Conservation (phyloP, 1,139 yeast species). For the Saccharomyces hybrid region DNA sequence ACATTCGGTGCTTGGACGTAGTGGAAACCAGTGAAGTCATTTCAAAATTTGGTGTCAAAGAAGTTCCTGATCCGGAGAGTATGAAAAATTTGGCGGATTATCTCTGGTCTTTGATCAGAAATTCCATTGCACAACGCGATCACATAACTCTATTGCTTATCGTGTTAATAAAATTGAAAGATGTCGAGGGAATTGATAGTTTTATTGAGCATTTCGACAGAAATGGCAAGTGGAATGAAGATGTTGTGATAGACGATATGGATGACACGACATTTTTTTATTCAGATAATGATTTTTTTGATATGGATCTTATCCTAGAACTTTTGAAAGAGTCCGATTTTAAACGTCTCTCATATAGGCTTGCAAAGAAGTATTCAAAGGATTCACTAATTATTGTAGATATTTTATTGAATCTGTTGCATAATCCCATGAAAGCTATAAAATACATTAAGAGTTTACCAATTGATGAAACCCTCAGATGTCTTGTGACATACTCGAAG, state of each 20-base stretch:
- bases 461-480: constrained; percentile 71
- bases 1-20: constrained; percentile 45
- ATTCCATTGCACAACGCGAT: constrained; percentile 54
- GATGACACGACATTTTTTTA: constrained; percentile 30
- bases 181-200: constrained; percentile 46
- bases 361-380: constrained; percentile 59
- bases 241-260: constrained; percentile 25
- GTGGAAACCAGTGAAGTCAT: constrained; percentile 71
- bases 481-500: constrained; percentile 61
- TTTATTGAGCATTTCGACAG: constrained; percentile 47
- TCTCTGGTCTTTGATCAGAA: constrained; percentile 51
- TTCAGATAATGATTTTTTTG: constrained; percentile 38
- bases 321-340: constrained; percentile 76
- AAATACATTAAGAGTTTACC: constrained; percentile 61
- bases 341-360: constrained; percentile 56
- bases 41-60: constrained; percentile 78
- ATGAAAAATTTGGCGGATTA: constrained; percentile 50
- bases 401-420: constrained; percentile 60
- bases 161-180: constrained; percentile 73
- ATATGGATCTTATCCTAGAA: constrained; percentile 61
- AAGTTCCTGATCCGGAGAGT: constrained; percentile 38
- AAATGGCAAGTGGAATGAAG: constrained; percentile 35
- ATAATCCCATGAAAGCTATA: constrained; percentile 57
- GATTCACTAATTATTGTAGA: constrained; percentile 74
- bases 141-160: constrained; percentile 78